Evolutionary conservation across 2,329 filamentous ascomycete genomes (phyloP), one percentile per base, ranked within the genome.

Genomic region (Verticillium albo-atrum): DNA sequence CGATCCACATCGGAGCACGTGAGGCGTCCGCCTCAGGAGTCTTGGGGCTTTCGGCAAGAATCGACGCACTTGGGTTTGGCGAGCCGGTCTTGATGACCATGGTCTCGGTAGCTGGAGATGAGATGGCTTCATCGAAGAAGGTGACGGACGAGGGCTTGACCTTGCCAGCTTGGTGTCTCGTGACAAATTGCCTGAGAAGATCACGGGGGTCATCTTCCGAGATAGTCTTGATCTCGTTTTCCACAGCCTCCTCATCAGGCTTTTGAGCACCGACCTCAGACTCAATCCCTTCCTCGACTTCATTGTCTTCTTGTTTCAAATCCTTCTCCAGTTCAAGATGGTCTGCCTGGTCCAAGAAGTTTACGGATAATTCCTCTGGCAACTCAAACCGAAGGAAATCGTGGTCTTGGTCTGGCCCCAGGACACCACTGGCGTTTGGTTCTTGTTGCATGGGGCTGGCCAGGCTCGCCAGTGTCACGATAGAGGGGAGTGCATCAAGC

Each of bases 171-270:
- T 68, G 27, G 66, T 60, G 34, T 68, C 63, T 4, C 69, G 71
- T 30, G 72, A 74, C 4, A 71, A 71, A 2, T 68, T 67, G 3
- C 64, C 63, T 6, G 68, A 70, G 1, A 68, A 66, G 3, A 63
- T 62, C 26, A 66, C 68, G 20, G 66, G 63, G 7, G 62, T 66
- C 15, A 28, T 53, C 51, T 27, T 53, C 51, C 5, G 51, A 28
- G 25, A 53, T 20, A 7, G 28, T 20, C n/a, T 27, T 53, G 1
- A 53, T 28, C 10, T 17, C 26, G 28, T 28, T 26, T 2, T 17
- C 15, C 20, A 7, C 26, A 17, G 51, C 7, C 51, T 27, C 26
- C 15, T 53, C 14, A 6, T 53, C 27, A 7, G 9, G 5, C 27
- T 53, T 26, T 26, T 28, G 51, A 20, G 9, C 14, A n/a, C 17